Base-by-base conservation (phyloP, 345 rosid species). In the Ricinus communis region DNA sequence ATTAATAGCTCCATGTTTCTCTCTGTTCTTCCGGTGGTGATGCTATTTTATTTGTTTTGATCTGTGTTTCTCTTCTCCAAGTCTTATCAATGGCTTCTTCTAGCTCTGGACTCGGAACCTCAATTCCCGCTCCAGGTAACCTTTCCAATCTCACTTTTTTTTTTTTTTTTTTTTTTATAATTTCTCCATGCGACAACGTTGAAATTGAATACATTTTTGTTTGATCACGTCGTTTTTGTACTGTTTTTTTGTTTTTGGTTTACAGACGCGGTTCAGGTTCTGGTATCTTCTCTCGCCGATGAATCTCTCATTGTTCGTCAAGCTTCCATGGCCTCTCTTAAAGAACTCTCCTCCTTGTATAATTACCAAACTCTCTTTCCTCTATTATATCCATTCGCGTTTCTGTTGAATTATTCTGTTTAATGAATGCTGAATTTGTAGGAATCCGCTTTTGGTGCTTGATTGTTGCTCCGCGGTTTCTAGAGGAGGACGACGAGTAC, bases 371-470 rank as follows among this genome's bases (percentile, higher is more conserved):
- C 27, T 30, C 21, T 30, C 59, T 36, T 14, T 43, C 9, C 33
- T 16, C 5, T 13, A 33, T 62, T 9, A 7, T 30, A 8, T 61
- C n/a, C 22, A 0, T 45, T 0, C 11, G 24, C 1, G 14, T 43
- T 28, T n/a, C 22, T 52, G 30, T 21, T 19, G 9, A 16, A 14
- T 3, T 8, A 21, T 18, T n/a, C 12, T 6, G 31, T 24, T 30
- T 33, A 36, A 47, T 63, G 43, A 40, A 25, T 24, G 71, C 63
- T 43, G 62, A 1, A 61, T 60, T 70, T 80, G 21, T 71, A 94
- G 98, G 90, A 94, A 90, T 67, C 96, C 98, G 60, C 91, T 89
- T 62, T 85, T 94, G 77, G 96, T 94, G 36, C 98, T 94, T 2
- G 98, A 94, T 73, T 94, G 96, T 71, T 91, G 95, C 76, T 90